Conservation (phyloP, 2,329 filamentous ascomycete genomes). For the Domatiomyces globalis region DNA sequence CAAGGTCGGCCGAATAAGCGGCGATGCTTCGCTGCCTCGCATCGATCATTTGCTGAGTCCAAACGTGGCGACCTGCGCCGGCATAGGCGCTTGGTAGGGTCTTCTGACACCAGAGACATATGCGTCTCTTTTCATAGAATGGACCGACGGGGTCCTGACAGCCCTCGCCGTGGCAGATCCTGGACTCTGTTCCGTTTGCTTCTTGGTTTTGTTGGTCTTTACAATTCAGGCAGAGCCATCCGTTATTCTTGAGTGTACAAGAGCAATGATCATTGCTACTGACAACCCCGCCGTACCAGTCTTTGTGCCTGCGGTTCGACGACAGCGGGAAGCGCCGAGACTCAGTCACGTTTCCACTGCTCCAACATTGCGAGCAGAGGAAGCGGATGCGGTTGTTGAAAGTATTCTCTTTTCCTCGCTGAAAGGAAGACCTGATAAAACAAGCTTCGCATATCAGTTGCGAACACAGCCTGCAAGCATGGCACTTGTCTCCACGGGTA, state of each 20-base stretch:
- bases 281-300: not conserved
- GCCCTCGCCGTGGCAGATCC: constrained; percentile 18
- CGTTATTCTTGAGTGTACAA: constrained; percentile 18
- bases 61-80: constrained; percentile 14
- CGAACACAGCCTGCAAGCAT: constrained; percentile 20
- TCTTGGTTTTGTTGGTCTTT: constrained; percentile 19
- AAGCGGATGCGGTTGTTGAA: constrained; percentile 21
- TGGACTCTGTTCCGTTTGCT: constrained; percentile 8
- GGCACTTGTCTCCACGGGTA: constrained; percentile 15
- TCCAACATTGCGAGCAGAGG: constrained; percentile 21
- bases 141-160: constrained; percentile 15
- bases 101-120: constrained; percentile 23
- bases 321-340: constrained; percentile 15
- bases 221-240: constrained; percentile 20
- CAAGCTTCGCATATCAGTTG: constrained; percentile 22
- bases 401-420: constrained; percentile 17
- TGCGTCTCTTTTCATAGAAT: constrained; percentile 19
- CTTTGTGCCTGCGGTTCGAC: constrained; percentile 1
- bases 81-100: constrained; percentile 15
- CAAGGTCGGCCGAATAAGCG: constrained; percentile 14
- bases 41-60: constrained; percentile 17
- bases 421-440: constrained; percentile 21
- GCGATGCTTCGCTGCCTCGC: constrained; percentile 12
- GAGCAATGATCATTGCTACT: constrained; percentile 17
- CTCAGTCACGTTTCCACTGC: constrained; percentile 16